These are phyloP conservation scores for Schwanniomyces yamadae DNA, from an alignment of 805 yeast genomes.

Conservation along the genomic window DNA sequence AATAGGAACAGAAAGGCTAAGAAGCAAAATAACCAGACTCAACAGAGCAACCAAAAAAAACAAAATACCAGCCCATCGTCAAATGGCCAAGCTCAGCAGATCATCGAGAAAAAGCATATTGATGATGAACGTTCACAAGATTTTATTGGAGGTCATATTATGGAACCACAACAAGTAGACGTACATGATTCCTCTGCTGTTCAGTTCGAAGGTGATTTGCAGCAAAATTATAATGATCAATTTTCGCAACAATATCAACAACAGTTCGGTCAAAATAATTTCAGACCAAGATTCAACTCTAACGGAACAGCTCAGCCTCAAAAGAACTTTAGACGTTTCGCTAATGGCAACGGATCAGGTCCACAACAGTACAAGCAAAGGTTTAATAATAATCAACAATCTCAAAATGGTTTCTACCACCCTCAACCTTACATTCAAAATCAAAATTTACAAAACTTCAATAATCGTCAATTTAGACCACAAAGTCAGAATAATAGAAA, in stretches of 20 bases:
- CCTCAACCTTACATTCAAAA: constrained; percentile 29
- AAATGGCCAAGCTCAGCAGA: neutral
- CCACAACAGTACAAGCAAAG: constrained; percentile 15
- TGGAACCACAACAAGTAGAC: constrained; percentile 6
- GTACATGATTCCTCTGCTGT: constrained; percentile 5
- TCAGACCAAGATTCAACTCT: constrained; percentile 11
- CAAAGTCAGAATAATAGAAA: constrained; percentile 16
- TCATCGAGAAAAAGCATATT: constrained; percentile 6
- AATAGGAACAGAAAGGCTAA: constrained; percentile 27
- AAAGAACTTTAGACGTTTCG: constrained; percentile 29
- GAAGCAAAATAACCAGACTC: constrained; percentile 17
- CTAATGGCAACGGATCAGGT: constrained; percentile 18
- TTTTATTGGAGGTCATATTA: neutral
- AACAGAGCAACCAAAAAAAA: constrained; percentile 8
- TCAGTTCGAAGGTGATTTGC: constrained; percentile 4
- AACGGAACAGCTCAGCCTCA: constrained; percentile 15
- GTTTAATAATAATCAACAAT: constrained; percentile 17
- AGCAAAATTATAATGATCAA: constrained; percentile 8
- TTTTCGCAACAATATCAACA: constrained; percentile 7
- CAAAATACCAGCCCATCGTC: constrained; percentile 5
- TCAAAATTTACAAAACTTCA: constrained; percentile 23
- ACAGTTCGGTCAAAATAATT: constrained; percentile 11
- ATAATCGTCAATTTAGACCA: constrained; percentile 26
- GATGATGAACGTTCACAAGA: constrained; percentile 4
- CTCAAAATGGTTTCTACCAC: constrained; percentile 30